Base-by-base conservation (phyloP, 768 basidiomycete genomes). In the Termitomyces sp. region DNA sequence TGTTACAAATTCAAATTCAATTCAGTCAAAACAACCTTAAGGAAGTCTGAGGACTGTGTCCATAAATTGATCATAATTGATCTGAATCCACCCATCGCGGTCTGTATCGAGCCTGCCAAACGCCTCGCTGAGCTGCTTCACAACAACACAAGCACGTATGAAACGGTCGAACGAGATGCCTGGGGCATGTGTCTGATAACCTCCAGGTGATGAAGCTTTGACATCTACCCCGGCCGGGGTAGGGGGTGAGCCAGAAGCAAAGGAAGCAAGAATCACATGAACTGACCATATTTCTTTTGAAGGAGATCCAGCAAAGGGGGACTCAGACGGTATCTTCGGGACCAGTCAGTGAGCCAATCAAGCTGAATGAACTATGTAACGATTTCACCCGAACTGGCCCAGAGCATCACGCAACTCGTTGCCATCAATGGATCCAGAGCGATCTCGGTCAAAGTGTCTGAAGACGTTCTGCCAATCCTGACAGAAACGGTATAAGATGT, bases 161-260 rank as follows among this genome's bases (percentile, higher is more conserved):
- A 93, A 93, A 59, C 90, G 86, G 67, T 92, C 91, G 64, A 93
- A 93, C 5, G 84, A 80, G 72, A 93, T 90, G 0, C 88, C 88
- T 0, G 77, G 71, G 10, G 69, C 19, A 2, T 74, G 26, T 14
- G 50, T 0, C 68, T 70, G 34, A 65, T 64, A 38, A 65, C 67
- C 34, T 64, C 63, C 12, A 73, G 59, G 24, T 17, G 73, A 66
- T 17, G 76, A 69, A 40, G 81, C 86, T 88, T 82, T 79, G 60
- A 78, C 68, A 68, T 81, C 81, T 82, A 74, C 74, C 76, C 73
- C 70, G 9, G 61, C 56, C 21, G 62, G 58, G 74, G 69, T 62
- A 68, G 62, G 24, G 37, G 58, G 64, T 75, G n/a, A 69, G 67
- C 54, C 41, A 55, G 51, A 38, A 7, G 15, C 34, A 19, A 5